Evolutionary conservation across 1,284 basidiomycete species (phyloP), one percentile per base, ranked within the genome.

Genomic region (Golubevia pallescens): DNA sequence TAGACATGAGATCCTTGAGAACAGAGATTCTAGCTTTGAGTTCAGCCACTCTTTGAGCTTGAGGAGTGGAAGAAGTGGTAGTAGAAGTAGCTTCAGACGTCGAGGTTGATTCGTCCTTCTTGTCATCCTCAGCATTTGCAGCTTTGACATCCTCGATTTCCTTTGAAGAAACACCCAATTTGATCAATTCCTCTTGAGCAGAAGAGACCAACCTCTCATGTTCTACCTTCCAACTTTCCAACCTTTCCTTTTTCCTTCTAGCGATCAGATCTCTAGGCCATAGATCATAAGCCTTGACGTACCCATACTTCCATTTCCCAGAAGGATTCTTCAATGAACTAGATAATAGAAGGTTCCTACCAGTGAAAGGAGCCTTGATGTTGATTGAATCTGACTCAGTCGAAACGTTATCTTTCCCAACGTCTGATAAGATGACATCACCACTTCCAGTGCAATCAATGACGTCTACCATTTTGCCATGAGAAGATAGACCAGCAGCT

Each of bases 371-470:
- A 19, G 83, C 81, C 24, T 70, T 74, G 66, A 86, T 61, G 24
- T 70, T 69, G 56, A 84, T 61, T n/a, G 66, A 62, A 10, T 57
- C 64, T 8, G 65, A 62, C 58, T 24, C 55, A 61, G 21, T 61
- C 56, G 62, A 16, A 3, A 63, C 16, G 8, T 63, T 3, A 20
- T 24, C 23, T 5, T 77, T 73, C 59, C 71, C 60, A 62, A 78
- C 73, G 6, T 61, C 48, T n/a, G 63, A 63, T 24, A 81, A 76
- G 1, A 71, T 61, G 3, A 83, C 67, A 55, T 84, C 81, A 24
- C 79, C 81, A 5, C 74, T 70, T 19, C 81, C 83, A 10, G 75
- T 80, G 69, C 85, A 86, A 74, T 86, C 85, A 55, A 86, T 86
- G 16, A 85, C 75, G 51, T 86, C 85, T 57, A 86, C 84, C 7